Conservation (phyloP, 148 eudicot species). For the Limonium bicolor region DNA sequence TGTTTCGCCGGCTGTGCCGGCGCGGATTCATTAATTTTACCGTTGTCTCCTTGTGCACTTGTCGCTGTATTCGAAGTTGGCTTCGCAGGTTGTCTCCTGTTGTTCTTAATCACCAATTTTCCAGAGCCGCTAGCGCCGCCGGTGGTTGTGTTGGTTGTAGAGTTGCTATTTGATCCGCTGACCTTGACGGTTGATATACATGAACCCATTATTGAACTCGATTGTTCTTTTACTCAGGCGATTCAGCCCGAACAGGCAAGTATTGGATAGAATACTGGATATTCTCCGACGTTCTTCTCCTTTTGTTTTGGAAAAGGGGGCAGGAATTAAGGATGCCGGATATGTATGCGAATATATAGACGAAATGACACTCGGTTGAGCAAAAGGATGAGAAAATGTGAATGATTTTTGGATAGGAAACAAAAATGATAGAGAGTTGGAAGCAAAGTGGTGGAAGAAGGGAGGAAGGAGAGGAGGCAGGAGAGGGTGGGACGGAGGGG, state of each 20-base stretch:
- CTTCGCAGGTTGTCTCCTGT: slow-evolving; percentile 4
- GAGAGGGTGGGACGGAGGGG: background rate
- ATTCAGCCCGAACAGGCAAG: too few species aligned
- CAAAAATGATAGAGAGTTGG: background rate
- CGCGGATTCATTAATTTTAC: too few species aligned
- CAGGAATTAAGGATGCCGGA: background rate
- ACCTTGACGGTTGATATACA: slow-evolving; percentile 8
- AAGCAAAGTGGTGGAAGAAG: background rate
- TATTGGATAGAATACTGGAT: too few species aligned
- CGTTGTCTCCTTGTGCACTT: background rate
- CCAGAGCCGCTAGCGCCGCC: background rate
- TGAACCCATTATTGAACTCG: slow-evolving; percentile 1
- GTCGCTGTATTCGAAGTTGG: background rate
- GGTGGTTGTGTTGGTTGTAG: background rate
- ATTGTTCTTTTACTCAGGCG: background rate
- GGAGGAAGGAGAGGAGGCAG: background rate
- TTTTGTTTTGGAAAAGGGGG: background rate
- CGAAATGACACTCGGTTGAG: background rate
- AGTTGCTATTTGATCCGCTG: slow-evolving; percentile 9
- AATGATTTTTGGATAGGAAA: too few species aligned
- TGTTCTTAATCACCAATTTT: background rate
- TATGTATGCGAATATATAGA: background rate
- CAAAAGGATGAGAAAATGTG: background rate
- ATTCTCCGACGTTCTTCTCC: too few species aligned
- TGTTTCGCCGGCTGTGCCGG: too few species aligned